These are phyloP conservation scores for Suillus spraguei DNA, from an alignment of 768 basidiomycete species.

Conservation along the genomic window DNA sequence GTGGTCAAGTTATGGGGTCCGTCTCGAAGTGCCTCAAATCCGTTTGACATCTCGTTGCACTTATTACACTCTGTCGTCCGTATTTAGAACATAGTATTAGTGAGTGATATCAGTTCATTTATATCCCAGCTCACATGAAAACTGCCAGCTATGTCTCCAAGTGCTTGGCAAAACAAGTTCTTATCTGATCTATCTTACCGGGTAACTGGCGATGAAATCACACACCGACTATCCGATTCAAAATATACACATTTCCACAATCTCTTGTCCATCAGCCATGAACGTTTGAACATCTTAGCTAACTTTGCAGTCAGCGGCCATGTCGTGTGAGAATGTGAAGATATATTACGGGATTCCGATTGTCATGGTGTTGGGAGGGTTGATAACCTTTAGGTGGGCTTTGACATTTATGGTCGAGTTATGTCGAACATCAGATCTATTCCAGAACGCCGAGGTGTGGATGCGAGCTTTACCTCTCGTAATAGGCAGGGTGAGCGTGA, in stretches of 20 bases:
- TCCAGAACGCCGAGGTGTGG: neutral
- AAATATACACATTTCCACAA: neutral
- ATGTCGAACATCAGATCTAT: neutral
- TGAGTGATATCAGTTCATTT: neutral
- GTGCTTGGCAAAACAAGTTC: neutral
- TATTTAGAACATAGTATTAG: neutral
- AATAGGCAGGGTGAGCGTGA: neutral
- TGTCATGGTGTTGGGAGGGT: neutral
- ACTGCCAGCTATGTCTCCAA: neutral
- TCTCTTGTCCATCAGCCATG: neutral
- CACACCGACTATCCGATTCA: neutral
- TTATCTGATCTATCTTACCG: neutral
- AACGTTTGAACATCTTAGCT: neutral
- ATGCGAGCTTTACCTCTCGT: neutral
- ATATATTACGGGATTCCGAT: neutral
- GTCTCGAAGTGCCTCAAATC: neutral
- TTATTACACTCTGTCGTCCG: neutral
- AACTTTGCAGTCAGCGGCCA: neutral
- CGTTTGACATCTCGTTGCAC: neutral
- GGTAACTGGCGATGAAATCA: neutral
- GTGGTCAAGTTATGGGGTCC: neutral
- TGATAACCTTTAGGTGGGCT: conserved; percentile 3
- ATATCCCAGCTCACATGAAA: neutral
- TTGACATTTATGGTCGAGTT: neutral
- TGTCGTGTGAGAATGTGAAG: neutral